Evolutionary conservation across 23 red algal species (phyloP).

Genomic region (Gracilaria gracilis): DNA sequence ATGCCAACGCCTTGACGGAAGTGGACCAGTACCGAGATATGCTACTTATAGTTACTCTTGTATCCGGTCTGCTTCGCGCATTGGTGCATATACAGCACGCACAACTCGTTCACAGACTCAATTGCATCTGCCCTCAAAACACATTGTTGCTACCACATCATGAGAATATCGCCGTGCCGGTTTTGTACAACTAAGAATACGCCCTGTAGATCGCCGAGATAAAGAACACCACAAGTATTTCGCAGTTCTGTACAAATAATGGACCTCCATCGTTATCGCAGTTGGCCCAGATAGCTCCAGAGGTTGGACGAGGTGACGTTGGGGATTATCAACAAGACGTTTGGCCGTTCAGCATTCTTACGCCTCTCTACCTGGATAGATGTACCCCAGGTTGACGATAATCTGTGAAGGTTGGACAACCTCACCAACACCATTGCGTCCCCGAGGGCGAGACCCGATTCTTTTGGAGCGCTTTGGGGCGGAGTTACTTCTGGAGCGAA

Average conservation of each 20-base stretch:
- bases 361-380: constrained; percentile 48
- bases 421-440: constrained; percentile 27
- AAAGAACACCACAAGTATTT: constrained; percentile 6
- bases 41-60: constrained; percentile 26
- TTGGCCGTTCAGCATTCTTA: constrained; percentile 60
- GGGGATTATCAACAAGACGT: constrained; percentile 52
- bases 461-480: constrained; percentile 55
- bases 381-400: constrained; percentile 62
- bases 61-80: constrained; percentile 20
- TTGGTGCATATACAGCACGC: constrained; percentile 39
- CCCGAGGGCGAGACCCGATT: constrained; percentile 47
- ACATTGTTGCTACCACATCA: constrained; percentile 2
- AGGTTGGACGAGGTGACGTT: constrained; percentile 34
- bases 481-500: constrained; percentile 57
- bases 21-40: constrained; percentile 14
- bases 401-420: background rate
- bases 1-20: constrained; percentile 32
- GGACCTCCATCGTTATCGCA: constrained; percentile 28
- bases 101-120: constrained; percentile 45
- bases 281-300: constrained; percentile 27
- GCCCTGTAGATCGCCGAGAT: background rate
- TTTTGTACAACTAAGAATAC: constrained; percentile 46
- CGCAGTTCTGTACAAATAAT: background rate
- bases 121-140: constrained; percentile 50
- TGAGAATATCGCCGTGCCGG: background rate